Percentiles rank a stretch among this genome's conserved stretches.
Conservation (phyloP, 2,329 filamentous ascomycete genomes). For the Penicillium sp. region DNA sequence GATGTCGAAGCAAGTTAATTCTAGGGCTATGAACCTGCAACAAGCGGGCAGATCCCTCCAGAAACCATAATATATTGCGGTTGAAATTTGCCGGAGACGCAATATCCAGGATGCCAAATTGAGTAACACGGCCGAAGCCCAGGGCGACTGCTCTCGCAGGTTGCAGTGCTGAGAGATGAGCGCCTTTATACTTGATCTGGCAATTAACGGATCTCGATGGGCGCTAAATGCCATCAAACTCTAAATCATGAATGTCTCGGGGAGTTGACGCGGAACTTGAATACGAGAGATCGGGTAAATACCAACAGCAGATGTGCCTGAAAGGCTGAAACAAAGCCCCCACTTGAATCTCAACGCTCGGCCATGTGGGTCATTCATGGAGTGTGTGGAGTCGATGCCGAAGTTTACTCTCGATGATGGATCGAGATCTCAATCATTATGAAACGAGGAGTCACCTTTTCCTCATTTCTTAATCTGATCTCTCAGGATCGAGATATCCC, state of each 20-base stretch:
- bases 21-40: not conserved
- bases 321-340: too few species aligned
- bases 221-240: not conserved
- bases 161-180: not conserved
- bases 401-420: not conserved
- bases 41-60: not conserved
- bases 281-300: not conserved
- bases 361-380: too few species aligned
- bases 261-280: not conserved
- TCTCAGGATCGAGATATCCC: not conserved
- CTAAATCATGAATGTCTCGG: not conserved
- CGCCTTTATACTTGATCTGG: not conserved
- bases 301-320: too few species aligned
- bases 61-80: not conserved
- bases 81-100: not conserved
- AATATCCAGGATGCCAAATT: not conserved
- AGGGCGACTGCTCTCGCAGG: not conserved
- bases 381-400: not conserved
- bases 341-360: too few species aligned
- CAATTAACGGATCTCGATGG: not conserved
- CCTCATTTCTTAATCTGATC: not conserved
- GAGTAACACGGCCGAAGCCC: not conserved
- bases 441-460: not conserved
- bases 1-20: not conserved
- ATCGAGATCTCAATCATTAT: not conserved